phyloP scores from a whole-genome alignment of 1,284 basidiomycete species.

The Bondarzewia mesenterica region DNA sequence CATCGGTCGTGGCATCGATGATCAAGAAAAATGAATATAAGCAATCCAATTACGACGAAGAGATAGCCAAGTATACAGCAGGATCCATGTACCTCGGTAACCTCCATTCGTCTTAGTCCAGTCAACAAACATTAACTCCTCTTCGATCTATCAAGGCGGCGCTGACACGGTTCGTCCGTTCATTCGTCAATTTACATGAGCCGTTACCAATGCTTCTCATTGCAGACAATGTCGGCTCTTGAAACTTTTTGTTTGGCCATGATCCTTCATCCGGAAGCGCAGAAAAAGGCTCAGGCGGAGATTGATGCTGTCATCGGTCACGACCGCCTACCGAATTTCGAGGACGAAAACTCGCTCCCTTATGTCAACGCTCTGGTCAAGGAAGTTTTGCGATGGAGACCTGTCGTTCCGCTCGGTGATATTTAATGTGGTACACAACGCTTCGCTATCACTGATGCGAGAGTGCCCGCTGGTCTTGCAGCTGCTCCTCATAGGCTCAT shows the following conservation, averaged over 20 bases:
- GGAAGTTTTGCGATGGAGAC: conserved; percentile 13
- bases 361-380: conserved; percentile 12
- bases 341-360: conserved; percentile 9
- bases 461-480: background rate
- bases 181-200: background rate
- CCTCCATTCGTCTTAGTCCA: background rate
- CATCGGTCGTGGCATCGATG: background rate
- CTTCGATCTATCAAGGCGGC: conserved; percentile 4
- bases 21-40: background rate
- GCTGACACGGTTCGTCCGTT: conserved; percentile 10
- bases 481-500: conserved; percentile 10
- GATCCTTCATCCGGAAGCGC: conserved; percentile 12
- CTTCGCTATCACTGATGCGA: background rate
- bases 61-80: background rate
- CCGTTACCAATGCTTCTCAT: background rate
- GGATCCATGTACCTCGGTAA: background rate
- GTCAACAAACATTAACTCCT: background rate
- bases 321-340: conserved; percentile 11
- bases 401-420: conserved; percentile 1
- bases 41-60: background rate
- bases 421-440: too few species aligned
- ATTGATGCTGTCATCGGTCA: conserved; percentile 10
- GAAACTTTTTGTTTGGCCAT: conserved; percentile 12
- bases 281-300: conserved; percentile 11
- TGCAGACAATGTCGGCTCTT: conserved; percentile 9